Base-by-base conservation (phyloP, 1,284 basidiomycete genomes). In the Pyrrhoderma lamaoense region DNA sequence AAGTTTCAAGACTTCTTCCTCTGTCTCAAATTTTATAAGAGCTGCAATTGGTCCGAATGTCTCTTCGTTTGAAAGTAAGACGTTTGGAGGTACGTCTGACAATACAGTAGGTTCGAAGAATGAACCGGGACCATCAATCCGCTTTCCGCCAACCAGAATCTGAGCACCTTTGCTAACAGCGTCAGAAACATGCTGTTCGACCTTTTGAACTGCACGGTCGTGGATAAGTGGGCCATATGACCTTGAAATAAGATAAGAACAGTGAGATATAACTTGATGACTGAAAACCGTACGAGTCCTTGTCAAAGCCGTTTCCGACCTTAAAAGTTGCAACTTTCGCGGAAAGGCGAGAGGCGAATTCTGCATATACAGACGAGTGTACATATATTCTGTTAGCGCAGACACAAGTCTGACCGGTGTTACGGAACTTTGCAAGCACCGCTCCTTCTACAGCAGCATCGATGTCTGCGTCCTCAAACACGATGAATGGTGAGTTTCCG, bases 161-260 rank as follows among this genome's bases (percentile, higher is more conserved):
- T 88, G 85, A 2, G 93, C 95, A 40, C 96, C 96, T 45, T 79
- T 79, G 23, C 75, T 64, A 46, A 94, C 73, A 3, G 93, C 92
- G 60, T 94, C 88, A 44, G 91, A 77, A 54, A 99, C 82, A 69
- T 99, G 96, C 38, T 76, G 70, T 57, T 82, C 72, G 16, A 95
- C 93, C 71, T 99, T 99, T 57, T 86, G 79, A 45, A 93, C 72
- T 0, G 94, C 93, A 22, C 80, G 83, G 21, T 75, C 70, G 68
- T 96, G 93, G 58, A 99, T 96, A 47, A 99, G 75, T 9, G 96
- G 96, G 0, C 96, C 96, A 61, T 97, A 93, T 0, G 93, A 97
- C 23, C 66, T 62, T 44, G 52, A 9, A 44, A 16, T 36, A 5
- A 5, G 45, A 37, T 39, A 45, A 27, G 27, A 3, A n/a, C 35